Base-by-base conservation (phyloP, 306 rosid species). In the Sechiopsis laciniata region DNA sequence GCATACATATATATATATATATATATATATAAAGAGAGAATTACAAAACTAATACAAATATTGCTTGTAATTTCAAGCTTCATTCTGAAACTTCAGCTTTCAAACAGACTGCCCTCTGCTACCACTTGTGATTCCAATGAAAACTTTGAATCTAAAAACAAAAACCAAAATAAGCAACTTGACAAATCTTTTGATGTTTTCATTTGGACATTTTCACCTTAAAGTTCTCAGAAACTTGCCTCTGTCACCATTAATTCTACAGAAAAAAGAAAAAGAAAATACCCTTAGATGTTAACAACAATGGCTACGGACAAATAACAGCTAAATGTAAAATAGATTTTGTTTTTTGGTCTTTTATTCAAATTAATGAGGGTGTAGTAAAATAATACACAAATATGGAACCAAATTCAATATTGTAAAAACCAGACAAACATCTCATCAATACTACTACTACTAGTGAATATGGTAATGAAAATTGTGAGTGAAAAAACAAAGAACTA, bases 311-410 rank as follows among this genome's bases (percentile, higher is more conserved):
- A 45, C 71, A 15, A 65, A 67, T 29, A 68, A 68, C 37, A 32
- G 37, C 37, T 32, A 32, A 32, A 32, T 32, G 37, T 5, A 1
- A 32, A 32, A 32, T 32, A 32, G 4, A 1, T 83, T 91, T 32
- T 32, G 37, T 32, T 32, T 32, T 32, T 32, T 32, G 6, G 37
- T 32, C 37, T 32, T 32, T 92, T 69, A 69, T 69, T 69, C 73
- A 84, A 80, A 84, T 79, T 80, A 73, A 82, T 69, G 83, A 74
- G 79, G 85, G 29, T 79, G 51, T 78, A 61, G 2, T 4, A 62
- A 61, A 29, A 79, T 82, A 76, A 76, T 86, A 82, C 96, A 87
- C 75, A 80, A 84, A 81, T 78, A 76, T 68, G 78, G 78, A 82
- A 80, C 83, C 74, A 59, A 76, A 86, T 80, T 82, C 79, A 80